Evolutionary conservation across 495 filamentous ascomycete species (phyloP), one percentile per base, ranked within the genome.

Genomic region (Xylaria intraflava): DNA sequence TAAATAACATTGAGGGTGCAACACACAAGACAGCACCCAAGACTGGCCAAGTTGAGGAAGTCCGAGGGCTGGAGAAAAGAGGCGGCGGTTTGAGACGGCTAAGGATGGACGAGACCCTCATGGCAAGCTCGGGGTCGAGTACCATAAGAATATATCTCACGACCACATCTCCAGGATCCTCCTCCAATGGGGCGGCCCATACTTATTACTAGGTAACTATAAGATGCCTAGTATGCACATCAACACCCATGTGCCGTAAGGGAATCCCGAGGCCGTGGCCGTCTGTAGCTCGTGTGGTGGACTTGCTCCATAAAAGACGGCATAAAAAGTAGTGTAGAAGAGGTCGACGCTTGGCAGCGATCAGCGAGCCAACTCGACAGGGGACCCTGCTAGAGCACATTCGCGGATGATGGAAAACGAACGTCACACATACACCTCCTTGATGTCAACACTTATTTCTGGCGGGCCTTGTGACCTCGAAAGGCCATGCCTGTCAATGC

Each of bases 171-270:
- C 27, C 24, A 35, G 27, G 45, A 38, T 38, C 35, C 35, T 55
- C 50, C 49, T 44, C 52, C 38, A 55, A 55, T 45, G 33, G 52
- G 43, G 38, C 19, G 36, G 31, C 41, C 52, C 52, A 55, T 55
- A 55, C 44, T 55, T 48, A 55, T 38, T 53, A 53, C n/a, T n/a
- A n/a, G n/a, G n/a, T n/a, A n/a, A n/a, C n/a, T n/a, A n/a, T n/a
- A n/a, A n/a, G n/a, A n/a, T n/a, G 38, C 23, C 23, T 45, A 43
- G 36, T 49, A 22, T 49, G 52, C 38, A 27, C 45, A 55, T 26
- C 44, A 19, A 48, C 35, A 24, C 24, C 38, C 19, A 31, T 8
- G 43, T n/a, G 35, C 26, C 26, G n/a, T 38, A 2, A 35, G 30
- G n/a, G 3, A 23, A 27, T 35, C 44, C 31, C 40, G 23, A 38